A percentile compares a stretch with the other conserved stretches of the same genome.
Conservation (phyloP, 2,329 filamentous ascomycete genomes). For the Dactylellina sp. region DNA sequence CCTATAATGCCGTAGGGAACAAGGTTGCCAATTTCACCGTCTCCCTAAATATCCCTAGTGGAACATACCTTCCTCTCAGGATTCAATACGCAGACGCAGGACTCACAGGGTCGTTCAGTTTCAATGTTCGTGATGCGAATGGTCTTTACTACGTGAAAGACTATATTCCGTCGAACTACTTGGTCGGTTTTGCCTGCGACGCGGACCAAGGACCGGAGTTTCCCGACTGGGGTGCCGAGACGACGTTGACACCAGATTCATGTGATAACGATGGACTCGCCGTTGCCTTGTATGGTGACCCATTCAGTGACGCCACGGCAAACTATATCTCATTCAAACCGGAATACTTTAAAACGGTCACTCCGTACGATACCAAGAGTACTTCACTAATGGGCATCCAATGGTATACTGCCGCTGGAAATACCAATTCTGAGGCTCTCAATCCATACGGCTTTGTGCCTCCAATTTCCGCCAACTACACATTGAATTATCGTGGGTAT, state of each 20-base stretch:
- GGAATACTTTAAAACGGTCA: slow-evolving; percentile 11
- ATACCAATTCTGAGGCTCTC: not conserved
- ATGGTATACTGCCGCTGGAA: not conserved
- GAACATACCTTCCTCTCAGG: slow-evolving; percentile 11
- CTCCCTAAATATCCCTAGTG: slow-evolving; percentile 7
- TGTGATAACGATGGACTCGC: slow-evolving; percentile 14
- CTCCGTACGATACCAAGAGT: not conserved
- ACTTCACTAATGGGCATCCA: not conserved
- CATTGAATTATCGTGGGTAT: slow-evolving; percentile 13
- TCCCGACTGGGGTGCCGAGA: slow-evolving; percentile 11
- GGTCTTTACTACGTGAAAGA: slow-evolving; percentile 6
- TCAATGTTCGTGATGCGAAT: slow-evolving; percentile 1
- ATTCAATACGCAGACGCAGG: slow-evolving; percentile 22
- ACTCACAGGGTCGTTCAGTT: not conserved
- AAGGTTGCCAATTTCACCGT: not conserved
- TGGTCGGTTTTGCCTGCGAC: slow-evolving; percentile 9
- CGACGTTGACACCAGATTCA: not conserved
- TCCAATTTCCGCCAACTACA: slow-evolving; percentile 4
- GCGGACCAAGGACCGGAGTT: not conserved
- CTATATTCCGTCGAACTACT: not conserved
- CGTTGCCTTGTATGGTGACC: slow-evolving; percentile 9
- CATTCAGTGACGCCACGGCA: not conserved
- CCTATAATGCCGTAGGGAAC: not conserved
- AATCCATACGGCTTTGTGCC: slow-evolving; percentile 12
- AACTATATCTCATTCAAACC: slow-evolving; percentile 2